Conservation (phyloP, 768 basidiomycete genomes). For the Serendipita sp. region DNA sequence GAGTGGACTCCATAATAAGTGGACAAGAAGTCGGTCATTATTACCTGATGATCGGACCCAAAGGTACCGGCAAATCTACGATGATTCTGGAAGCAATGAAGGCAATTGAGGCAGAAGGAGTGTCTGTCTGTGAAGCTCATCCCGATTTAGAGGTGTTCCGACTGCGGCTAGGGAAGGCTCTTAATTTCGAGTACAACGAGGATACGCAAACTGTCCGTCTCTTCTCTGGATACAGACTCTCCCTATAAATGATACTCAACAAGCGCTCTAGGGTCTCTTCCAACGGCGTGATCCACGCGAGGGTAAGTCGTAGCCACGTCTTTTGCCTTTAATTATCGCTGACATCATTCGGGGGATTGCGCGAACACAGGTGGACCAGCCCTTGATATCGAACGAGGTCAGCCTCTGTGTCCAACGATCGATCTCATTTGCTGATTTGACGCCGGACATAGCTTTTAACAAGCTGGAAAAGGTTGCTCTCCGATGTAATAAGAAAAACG, state of each 20-base stretch:
- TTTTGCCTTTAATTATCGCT: constrained; percentile 7
- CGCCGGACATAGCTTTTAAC: constrained; percentile 37
- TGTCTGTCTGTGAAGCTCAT: constrained; percentile 68
- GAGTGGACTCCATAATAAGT: constrained; percentile 61
- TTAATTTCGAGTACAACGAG: constrained; percentile 77
- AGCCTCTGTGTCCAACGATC: not conserved
- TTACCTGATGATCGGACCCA: constrained; percentile 60
- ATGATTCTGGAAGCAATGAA: constrained; percentile 76
- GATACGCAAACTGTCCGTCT: constrained; percentile 43
- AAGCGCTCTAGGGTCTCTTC: constrained; percentile 36
- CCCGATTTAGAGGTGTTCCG: constrained; percentile 78
- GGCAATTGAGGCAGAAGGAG: constrained; percentile 26
- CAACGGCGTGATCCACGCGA: constrained; percentile 71
- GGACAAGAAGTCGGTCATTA: constrained; percentile 59
- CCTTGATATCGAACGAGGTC: constrained; percentile 68
- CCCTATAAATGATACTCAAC: constrained; percentile 9
- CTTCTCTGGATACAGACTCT: not conserved
- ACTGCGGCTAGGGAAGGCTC: constrained; percentile 65
- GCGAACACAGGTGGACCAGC: constrained; percentile 43
- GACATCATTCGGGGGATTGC: not conserved
- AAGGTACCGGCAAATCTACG: constrained; percentile 73
- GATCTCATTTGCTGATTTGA: not conserved
- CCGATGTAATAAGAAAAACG: constrained; percentile 33
- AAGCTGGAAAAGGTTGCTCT: constrained; percentile 80
- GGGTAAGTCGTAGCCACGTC: constrained; percentile 23